Evolutionary conservation across 148 eudicot species (phyloP).

Genomic region (Limonium bicolor): DNA sequence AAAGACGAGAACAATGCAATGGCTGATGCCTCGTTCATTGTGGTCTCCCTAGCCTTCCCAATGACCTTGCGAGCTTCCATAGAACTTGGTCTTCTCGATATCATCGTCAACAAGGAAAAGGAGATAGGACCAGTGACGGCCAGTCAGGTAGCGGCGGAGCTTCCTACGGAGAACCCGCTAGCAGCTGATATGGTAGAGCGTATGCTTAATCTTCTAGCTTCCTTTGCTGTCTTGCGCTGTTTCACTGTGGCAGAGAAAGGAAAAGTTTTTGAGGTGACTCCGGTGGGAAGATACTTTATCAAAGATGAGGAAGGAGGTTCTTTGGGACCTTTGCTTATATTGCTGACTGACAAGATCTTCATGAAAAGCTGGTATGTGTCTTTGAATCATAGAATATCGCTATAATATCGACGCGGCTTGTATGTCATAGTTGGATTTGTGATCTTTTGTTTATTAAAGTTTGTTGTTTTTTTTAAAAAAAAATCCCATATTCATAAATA

Average conservation of each 20-base stretch:
- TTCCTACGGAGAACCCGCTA: constrained; percentile 9
- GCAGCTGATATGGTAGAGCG: constrained; percentile 25
- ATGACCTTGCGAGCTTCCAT: constrained; percentile 12
- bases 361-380: constrained; percentile 23
- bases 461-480: too few species aligned
- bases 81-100: constrained; percentile 16
- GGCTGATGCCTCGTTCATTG: not conserved
- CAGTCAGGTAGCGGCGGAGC: constrained; percentile 9
- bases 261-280: constrained; percentile 12
- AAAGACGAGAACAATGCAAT: constrained; percentile 1
- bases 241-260: not conserved
- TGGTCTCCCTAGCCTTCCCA: constrained; percentile 4
- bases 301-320: constrained; percentile 19
- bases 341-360: constrained; percentile 24
- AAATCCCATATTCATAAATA: too few species aligned
- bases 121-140: constrained; percentile 15
- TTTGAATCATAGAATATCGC: too few species aligned
- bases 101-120: constrained; percentile 14
- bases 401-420: too few species aligned
- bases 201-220: constrained; percentile 20
- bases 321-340: constrained; percentile 12
- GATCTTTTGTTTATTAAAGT: too few species aligned
- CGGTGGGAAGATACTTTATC: constrained; percentile 15
- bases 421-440: too few species aligned
- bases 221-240: too few species aligned